Base-by-base conservation (phyloP, 2,329 filamentous ascomycete genomes). In the Chaetothyriales sp. region DNA sequence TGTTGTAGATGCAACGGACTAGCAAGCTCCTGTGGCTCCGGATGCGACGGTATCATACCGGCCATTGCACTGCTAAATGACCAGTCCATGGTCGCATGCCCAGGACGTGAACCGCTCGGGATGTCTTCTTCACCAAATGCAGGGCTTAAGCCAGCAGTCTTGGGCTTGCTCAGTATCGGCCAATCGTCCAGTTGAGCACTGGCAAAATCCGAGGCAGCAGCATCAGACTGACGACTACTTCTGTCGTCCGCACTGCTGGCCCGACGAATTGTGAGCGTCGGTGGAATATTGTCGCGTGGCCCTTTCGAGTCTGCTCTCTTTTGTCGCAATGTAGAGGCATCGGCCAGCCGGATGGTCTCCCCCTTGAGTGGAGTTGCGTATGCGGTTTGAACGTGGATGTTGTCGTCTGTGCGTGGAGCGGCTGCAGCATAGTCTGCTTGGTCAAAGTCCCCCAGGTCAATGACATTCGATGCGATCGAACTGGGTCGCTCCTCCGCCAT, bases 311-410 rank as follows among this genome's bases (percentile, higher is more conserved):
- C 74, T 22, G 72, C 70, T 44, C 73, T 68, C 51, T 73, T 76
- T 15, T 77, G 76, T 52, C 72, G 74, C 49, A 80, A 69, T 1
- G 78, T 81, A 43, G 76, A 70, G 5, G 72, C 67, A 59, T 75
- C 68, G 18, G 72, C 68, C 49, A 76, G 65, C 57, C 75, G 68
- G 60, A 75, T 72, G 18, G 66, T 65, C 28, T 75, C 71, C 46
- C 73, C 70, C 52, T 54, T 57, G 47, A 51, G 43, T 5, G 57
- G 54, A 7, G 71, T 68, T 36, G 74, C 69, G 43, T 55, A 60
- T 19, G 71, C 66, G 47, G 75, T 66, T 59, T 76, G 70, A 2
- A 39, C 32, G 15, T 39, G 32, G 57, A 75, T 72, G 12, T 68
- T 69, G 19, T 67, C 64, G 26, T 75, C 72, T 25, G 72, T 69